Base-by-base conservation (phyloP, 2,329 filamentous ascomycete genomes). In the Aureobasidium pullulans region DNA sequence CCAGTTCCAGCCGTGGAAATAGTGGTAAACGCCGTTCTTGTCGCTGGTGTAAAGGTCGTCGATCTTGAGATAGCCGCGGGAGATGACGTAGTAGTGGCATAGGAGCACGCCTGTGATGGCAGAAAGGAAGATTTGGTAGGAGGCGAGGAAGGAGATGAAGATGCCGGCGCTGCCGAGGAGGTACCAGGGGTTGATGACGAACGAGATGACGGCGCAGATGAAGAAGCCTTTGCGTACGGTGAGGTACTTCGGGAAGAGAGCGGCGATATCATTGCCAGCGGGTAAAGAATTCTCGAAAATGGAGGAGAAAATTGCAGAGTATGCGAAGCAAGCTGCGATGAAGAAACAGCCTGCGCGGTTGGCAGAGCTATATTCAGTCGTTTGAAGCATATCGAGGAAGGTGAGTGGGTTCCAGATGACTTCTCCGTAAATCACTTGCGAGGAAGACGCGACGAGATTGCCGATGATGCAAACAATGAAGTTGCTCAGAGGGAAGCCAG, bases 1-100 rank as follows among this genome's bases (percentile, higher is more conserved):
- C 81, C 80, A 85, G 63, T 85, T 85, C 40, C 76, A 73, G 2
- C 80, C 78, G 9, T 65, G 65, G 2, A 65, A 65, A 68, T 84
- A 85, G 3, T 77, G 71, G 44, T 80, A 81, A 7, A 73, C 76
- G 23, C 73, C 63, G 4, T 68, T 46, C 0, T 74, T 77, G 60
- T 78, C 75, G 10, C 65, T 61, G 5, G 69, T 71, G 64, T 80
- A 81, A 11, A 81, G 62, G 46, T 73, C 82, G 58, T 74, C 75
- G 4, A 71, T 76, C 68, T 78, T 75, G 65, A 78, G 78, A 67
- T 73, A 79, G 63, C 69, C 72, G 1, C 71, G 69, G 1, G 66
- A 62, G 36, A 78, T 68, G 16, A 77, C 52, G 58, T 74, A 76
- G 65, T 79, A 78, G 60, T 78, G 70, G 60, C 69, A 72, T 2